Percentiles rank a stretch among this genome's conserved stretches.
These are phyloP conservation scores for Luffa acutangula DNA, from an alignment of 306 rosid genomes.

Conservation along the genomic window DNA sequence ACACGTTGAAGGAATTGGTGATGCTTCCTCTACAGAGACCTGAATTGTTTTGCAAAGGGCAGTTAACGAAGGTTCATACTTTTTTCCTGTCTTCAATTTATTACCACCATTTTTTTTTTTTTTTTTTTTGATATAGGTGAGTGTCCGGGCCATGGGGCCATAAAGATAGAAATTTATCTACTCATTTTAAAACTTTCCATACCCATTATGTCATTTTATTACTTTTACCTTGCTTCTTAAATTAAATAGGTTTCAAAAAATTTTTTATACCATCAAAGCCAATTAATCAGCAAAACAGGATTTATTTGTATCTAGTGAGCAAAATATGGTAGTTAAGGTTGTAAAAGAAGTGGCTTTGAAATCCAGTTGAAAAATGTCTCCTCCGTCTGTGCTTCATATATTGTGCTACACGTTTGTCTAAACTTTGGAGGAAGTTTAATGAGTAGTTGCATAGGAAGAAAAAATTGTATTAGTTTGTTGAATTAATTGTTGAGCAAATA, in stretches of 20 bases:
- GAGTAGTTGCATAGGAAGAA: not conserved
- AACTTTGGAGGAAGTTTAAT: not conserved
- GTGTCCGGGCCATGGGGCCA: too few species aligned
- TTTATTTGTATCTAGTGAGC: not conserved
- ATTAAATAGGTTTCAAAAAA: not conserved
- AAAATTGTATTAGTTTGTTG: not conserved
- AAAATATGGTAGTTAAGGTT: not conserved
- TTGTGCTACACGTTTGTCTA: not conserved
- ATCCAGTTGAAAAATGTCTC: not conserved
- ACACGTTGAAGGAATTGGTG: slow-evolving; percentile 89
- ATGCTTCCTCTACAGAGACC: slow-evolving; percentile 98
- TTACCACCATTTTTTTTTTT: not conserved
- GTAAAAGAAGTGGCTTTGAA: not conserved
- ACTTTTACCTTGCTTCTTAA: not conserved
- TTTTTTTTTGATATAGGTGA: too few species aligned
- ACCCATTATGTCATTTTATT: not conserved
- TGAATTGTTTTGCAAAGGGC: slow-evolving; percentile 85
- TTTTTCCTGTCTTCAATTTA: not conserved
- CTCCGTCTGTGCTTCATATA: not conserved
- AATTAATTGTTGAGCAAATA: not conserved
- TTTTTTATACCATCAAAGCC: not conserved
- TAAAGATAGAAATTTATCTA: not conserved
- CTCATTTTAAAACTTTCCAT: not conserved
- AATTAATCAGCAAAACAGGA: not conserved
- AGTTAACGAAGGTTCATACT: slow-evolving; percentile 60